phyloP scores from a whole-genome alignment of 2,329 filamentous ascomycete species.

The Fusarium buxicola region DNA sequence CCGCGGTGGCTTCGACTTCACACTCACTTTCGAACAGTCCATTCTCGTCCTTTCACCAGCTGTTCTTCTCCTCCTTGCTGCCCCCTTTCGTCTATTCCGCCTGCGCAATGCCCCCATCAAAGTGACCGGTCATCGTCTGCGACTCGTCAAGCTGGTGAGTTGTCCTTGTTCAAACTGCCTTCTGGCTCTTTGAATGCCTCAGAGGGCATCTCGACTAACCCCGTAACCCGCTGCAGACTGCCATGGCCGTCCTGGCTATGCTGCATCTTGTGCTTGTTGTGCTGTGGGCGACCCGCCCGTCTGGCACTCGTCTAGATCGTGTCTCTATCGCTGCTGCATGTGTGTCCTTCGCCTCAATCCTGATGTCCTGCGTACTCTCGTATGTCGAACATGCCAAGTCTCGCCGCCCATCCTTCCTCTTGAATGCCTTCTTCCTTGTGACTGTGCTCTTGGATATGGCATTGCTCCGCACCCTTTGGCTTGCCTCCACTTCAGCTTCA shows the following conservation, averaged over 20 bases:
- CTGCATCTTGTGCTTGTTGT: slow-evolving; percentile 50
- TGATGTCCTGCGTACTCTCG: slow-evolving; percentile 49
- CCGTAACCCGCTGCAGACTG: slow-evolving; percentile 23
- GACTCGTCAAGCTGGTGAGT: slow-evolving; percentile 46
- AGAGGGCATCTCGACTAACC: slow-evolving; percentile 1
- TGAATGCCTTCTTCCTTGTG: slow-evolving; percentile 51
- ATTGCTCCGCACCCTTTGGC: slow-evolving; percentile 52
- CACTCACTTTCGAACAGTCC: slow-evolving; percentile 59
- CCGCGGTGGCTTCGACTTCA: slow-evolving; percentile 61
- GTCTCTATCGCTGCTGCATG: slow-evolving; percentile 49
- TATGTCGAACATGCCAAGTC: slow-evolving; percentile 50
- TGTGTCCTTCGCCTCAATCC: slow-evolving; percentile 49
- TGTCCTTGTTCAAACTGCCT: neutral
- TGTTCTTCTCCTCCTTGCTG: slow-evolving; percentile 47
- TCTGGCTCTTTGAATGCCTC: neutral
- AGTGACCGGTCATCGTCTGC: slow-evolving; percentile 43
- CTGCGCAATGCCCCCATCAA: slow-evolving; percentile 43
- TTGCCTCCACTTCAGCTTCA: slow-evolving; percentile 36
- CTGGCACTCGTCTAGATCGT: slow-evolving; percentile 36
- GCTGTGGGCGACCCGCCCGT: slow-evolving; percentile 46
- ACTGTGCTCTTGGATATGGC: slow-evolving; percentile 51
- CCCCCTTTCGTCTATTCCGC: slow-evolving; percentile 47
- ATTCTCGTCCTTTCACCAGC: slow-evolving; percentile 50
- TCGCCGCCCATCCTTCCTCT: slow-evolving; percentile 48
- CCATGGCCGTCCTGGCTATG: slow-evolving; percentile 43